These are phyloP conservation scores for Fusarium citri DNA, from an alignment of 2,329 filamentous ascomycete species.

Conservation along the genomic window DNA sequence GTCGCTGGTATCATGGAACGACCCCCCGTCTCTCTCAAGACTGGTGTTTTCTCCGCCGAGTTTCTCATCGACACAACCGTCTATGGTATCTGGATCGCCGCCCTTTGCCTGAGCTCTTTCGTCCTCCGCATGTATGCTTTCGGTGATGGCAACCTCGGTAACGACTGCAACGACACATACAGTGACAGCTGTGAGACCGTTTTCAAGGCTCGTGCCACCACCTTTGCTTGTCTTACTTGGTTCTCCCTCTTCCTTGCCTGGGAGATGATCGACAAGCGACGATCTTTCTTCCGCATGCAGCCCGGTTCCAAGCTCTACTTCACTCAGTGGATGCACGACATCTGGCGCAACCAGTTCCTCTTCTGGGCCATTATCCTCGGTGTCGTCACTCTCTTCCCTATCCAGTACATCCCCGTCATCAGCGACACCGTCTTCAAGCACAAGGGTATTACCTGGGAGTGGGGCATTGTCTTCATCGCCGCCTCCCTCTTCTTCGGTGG, in stretches of 20 bases:
- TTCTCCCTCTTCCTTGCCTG: constrained; percentile 81
- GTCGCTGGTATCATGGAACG: constrained; percentile 75
- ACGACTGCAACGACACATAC: constrained; percentile 70
- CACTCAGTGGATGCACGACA: constrained; percentile 74
- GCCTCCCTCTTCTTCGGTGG: constrained; percentile 67
- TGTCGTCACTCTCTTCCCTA: constrained; percentile 61
- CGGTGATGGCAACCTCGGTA: constrained; percentile 69
- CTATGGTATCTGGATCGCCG: constrained; percentile 76
- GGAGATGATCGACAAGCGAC: constrained; percentile 80
- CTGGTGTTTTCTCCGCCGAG: constrained; percentile 74
- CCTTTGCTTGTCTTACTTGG: constrained; percentile 81
- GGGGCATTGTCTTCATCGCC: constrained; percentile 68
- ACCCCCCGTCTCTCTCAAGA: constrained; percentile 71
- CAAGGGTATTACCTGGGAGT: constrained; percentile 71
- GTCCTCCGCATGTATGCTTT: constrained; percentile 73
- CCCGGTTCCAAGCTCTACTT: constrained; percentile 69
- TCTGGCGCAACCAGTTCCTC: constrained; percentile 79
- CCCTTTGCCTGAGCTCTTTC: constrained; percentile 72
- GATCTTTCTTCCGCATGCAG: constrained; percentile 81
- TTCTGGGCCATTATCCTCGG: constrained; percentile 71
- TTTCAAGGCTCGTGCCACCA: constrained; percentile 78
- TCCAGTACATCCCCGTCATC: constrained; percentile 70
- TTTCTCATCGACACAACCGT: constrained; percentile 75
- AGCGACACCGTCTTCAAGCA: constrained; percentile 71
- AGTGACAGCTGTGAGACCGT: constrained; percentile 68